Evolutionary conservation across 2,329 filamentous ascomycete genomes (phyloP), one percentile per base, ranked within the genome.

Genomic region (Ophiostoma sp.): DNA sequence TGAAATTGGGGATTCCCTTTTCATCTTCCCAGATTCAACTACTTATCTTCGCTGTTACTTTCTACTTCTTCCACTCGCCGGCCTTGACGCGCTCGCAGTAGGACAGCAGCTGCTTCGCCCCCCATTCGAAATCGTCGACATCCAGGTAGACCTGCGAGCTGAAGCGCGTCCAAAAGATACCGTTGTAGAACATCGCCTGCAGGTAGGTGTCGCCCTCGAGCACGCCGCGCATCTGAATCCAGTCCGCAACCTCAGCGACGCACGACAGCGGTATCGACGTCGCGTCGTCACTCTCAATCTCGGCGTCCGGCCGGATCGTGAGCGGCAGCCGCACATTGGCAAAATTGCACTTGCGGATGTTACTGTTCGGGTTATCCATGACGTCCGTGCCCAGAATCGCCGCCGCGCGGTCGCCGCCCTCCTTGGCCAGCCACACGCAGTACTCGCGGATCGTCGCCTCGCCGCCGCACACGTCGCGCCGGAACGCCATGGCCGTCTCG

Each of bases 61-160:
- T 33, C 7, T 60, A 23, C 23, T 71, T 66, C 54, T 71, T 72
- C 72, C 72, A 74, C 20, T 73, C 72, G 5, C 74, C 72, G 27
- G 67, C 68, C 36, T 71, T 71, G 62, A 73, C 48, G n/a, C 69
- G 69, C 8, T 71, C 66, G 65, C 74, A 75, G 2, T 76, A 71
- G 41, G 72, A 71, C 73, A 82, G 80, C 74, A 90, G 75, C 8
- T 82, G 78, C 64, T 80, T 75, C 0, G 81, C 88, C n/a, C 82
- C 81, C 84, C 84, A 88, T 74, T 87, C 84, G 75, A 90, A 92
- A 78, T 92, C 89, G 11, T 79, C 81, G 69, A 85, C 77, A 64
- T 89, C 88, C 54, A 92, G 77, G 77, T 90, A 93, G 0, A 90
- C 80, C 80, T 92, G 89, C 31, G 81, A 87, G 76, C 87, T 89